These are phyloP conservation scores for Barnettozyma siamensis DNA, from an alignment of 805 yeast species.

Conservation along the genomic window DNA sequence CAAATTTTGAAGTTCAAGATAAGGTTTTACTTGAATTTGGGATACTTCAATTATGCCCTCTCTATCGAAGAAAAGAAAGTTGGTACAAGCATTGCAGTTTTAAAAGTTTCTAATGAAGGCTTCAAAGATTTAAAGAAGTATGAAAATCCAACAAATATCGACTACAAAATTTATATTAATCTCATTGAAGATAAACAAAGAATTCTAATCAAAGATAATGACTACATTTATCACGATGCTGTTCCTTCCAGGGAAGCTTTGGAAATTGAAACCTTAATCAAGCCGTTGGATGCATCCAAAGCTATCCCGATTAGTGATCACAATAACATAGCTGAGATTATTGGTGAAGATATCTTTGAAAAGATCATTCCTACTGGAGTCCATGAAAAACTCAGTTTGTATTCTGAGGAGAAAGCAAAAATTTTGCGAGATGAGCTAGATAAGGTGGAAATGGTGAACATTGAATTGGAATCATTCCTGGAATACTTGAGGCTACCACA, in stretches of 20 bases:
- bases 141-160: slow-evolving; percentile 29
- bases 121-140: slow-evolving; percentile 26
- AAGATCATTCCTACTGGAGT: slow-evolving; percentile 81
- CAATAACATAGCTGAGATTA: slow-evolving; percentile 38
- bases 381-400: slow-evolving; percentile 80
- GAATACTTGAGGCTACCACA: slow-evolving; percentile 77
- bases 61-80: slow-evolving; percentile 51
- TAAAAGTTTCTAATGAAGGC: slow-evolving; percentile 45
- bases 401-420: slow-evolving; percentile 85
- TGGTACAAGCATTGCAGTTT: slow-evolving; percentile 73
- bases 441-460: slow-evolving; percentile 67
- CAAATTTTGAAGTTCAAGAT: slow-evolving; percentile 46
- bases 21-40: slow-evolving; percentile 51
- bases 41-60: slow-evolving; percentile 55
- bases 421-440: slow-evolving; percentile 71
- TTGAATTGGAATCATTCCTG: slow-evolving; percentile 70
- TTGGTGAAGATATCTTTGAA: slow-evolving; percentile 55
- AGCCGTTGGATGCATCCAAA: slow-evolving; percentile 64
- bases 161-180: slow-evolving; percentile 28
- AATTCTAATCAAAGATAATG: slow-evolving; percentile 71
- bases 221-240: slow-evolving; percentile 76
- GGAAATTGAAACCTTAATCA: slow-evolving; percentile 44
- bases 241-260: slow-evolving; percentile 59
- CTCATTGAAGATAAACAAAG: slow-evolving; percentile 31
- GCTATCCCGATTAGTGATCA: slow-evolving; percentile 46